Base-by-base conservation (phyloP, 345 rosid species). In the Hypericum androsaemum region DNA sequence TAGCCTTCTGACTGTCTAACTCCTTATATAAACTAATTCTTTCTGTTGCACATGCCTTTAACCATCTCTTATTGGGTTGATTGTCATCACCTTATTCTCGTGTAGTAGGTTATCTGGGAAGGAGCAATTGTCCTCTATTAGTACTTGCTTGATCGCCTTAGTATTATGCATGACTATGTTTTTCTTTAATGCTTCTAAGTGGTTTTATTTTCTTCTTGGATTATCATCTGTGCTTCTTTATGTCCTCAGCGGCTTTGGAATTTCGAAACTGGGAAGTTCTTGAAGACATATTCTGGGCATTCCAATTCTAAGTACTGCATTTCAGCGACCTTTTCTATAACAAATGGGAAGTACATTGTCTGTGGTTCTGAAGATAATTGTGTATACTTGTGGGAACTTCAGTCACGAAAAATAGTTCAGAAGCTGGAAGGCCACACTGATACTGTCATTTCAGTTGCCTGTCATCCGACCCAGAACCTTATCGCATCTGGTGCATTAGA, bases 401-500 rank as follows among this genome's bases (percentile, higher is more conserved):
- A 92, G 73, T 65, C 78, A 6, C 64, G 88, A 64, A 83, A 78
- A 63, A 40, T 83, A 53, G 77, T 88, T 60, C 98, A 92, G 79
- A 92, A 83, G 69, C 73, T 92, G 69, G 89, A 92, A 74, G 95
- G 97, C 43, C 98, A 92, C 48, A 81, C 78, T 8, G 98, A 88
- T 59, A 56, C 84, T 0, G 95, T 88, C 41, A 66, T 88, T 67
- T 78, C 79, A 7, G 94, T 92, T 15, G 80, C 97, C 32, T 92
- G 90, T 53, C 95, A 88, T 60, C 97, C 97, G 0, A 76, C 68
- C 0, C 80, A 78, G 69, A 92, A 81, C 72, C 61, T 88, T 69
- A 85, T 92, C 0, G 95, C 97, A 17, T 92, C 98, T 14, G 95
- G 82, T 40, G 82, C 95, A 8, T 85, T 88, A 2, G 81, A 77